Evolutionary conservation across 1,284 basidiomycete species (phyloP).

Genomic region (Tremellales sp.): DNA sequence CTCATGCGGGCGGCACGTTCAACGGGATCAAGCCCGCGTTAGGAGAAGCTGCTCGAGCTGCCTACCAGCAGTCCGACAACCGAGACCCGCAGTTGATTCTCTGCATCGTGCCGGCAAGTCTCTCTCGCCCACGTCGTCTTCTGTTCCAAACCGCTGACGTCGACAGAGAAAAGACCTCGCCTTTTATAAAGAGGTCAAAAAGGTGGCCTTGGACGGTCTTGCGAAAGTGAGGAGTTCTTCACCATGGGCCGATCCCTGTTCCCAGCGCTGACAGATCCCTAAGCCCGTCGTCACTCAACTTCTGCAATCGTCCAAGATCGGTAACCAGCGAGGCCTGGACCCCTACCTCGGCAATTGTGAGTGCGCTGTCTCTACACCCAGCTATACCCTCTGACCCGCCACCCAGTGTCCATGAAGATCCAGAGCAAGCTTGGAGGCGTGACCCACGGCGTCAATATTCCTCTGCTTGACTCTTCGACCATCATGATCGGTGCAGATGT

Average conservation of each 20-base stretch:
- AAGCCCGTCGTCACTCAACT: conserved; percentile 46
- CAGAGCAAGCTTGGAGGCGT: conserved; percentile 53
- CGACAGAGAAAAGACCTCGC: conserved; percentile 34
- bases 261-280: neutral
- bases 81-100: conserved; percentile 44
- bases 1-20: no score
- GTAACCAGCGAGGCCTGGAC: conserved; percentile 37
- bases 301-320: conserved; percentile 44
- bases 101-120: conserved; percentile 39
- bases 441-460: conserved; percentile 44
- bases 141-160: neutral
- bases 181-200: conserved; percentile 50
- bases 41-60: conserved; percentile 22
- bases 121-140: neutral
- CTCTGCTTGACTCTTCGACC: conserved; percentile 34
- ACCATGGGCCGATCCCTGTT: neutral
- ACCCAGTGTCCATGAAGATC: conserved; percentile 45
- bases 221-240: neutral
- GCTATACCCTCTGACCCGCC: neutral
- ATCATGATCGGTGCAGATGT: conserved; percentile 52
- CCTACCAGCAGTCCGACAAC: conserved; percentile 31
- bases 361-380: neutral
- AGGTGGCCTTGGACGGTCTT: conserved; percentile 25
- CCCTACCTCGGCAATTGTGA: conserved; percentile 50
- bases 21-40: conserved; percentile 22